Conservation (phyloP, 305 asterid species). For the Fraxinus nigra region DNA sequence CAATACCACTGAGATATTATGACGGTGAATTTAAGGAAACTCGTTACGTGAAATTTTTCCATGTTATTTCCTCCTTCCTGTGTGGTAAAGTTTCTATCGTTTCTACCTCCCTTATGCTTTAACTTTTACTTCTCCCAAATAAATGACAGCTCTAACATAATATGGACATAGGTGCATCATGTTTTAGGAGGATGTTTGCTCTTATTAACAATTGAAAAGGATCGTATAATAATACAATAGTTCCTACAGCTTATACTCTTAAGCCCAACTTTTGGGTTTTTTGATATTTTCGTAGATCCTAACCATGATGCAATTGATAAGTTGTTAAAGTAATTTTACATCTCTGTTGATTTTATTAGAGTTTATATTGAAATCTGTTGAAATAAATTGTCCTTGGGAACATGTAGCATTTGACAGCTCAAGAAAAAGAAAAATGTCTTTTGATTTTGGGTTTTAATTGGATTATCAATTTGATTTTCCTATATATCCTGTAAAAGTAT, state of each 20-base stretch:
- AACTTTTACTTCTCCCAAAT: constrained; percentile 7
- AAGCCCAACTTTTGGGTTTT: background rate
- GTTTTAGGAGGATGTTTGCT: constrained; percentile 8
- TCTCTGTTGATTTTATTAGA: background rate
- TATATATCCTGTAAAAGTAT: background rate
- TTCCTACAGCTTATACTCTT: background rate
- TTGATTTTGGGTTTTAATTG: background rate
- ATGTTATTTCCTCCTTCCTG: background rate
- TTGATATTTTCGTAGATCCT: background rate
- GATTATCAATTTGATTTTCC: background rate
- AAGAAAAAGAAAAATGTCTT: background rate
- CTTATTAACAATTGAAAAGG: background rate
- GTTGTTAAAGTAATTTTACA: background rate
- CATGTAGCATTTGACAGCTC: background rate
- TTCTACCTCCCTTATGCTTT: background rate
- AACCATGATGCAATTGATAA: background rate
- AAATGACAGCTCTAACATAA: background rate
- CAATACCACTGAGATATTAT: background rate
- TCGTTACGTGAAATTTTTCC: background rate
- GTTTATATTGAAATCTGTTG: background rate
- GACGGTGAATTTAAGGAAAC: constrained; percentile 7
- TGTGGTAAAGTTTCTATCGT: background rate
- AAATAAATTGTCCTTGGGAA: background rate
- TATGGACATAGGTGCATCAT: background rate
- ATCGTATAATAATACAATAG: background rate